A percentile compares a stretch with the other conserved stretches of the same genome.
phyloP scores from a whole-genome alignment of 2,329 filamentous ascomycete genomes.

The Alternaria arborescens region DNA sequence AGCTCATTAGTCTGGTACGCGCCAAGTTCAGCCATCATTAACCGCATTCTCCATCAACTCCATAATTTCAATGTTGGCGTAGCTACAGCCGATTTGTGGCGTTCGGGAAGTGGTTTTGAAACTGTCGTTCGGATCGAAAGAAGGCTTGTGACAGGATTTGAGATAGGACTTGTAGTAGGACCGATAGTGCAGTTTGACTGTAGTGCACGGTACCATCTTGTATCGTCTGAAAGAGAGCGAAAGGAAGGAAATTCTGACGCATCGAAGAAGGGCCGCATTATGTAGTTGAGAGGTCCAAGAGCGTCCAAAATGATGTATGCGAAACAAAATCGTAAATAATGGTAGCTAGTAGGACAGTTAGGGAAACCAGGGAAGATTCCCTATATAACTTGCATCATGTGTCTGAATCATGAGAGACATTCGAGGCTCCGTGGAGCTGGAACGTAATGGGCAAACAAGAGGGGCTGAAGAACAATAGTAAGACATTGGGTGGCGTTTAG shows the following conservation, averaged over 20 bases:
- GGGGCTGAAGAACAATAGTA: slow-evolving; percentile 13
- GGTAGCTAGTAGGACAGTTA: not conserved
- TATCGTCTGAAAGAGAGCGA: not conserved
- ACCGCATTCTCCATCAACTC: not conserved
- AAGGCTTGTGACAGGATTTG: not conserved
- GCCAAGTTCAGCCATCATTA: not conserved
- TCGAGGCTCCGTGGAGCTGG: not conserved
- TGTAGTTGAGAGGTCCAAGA: not conserved
- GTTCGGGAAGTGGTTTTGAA: not conserved
- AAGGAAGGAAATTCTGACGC: slow-evolving; percentile 21
- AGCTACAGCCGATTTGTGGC: not conserved
- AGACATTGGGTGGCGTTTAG: not conserved
- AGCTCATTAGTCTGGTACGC: not conserved
- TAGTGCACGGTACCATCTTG: not conserved
- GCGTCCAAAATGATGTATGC: not conserved
- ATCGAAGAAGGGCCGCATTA: slow-evolving; percentile 13
- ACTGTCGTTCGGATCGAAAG: not conserved
- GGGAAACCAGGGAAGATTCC: not conserved
- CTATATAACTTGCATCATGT: not conserved
- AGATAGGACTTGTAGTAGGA: not conserved
- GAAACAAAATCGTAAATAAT: not conserved
- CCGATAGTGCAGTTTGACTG: not conserved
- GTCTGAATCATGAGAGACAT: not conserved
- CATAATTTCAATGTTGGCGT: not conserved
- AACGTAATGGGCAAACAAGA: not conserved